Evolutionary conservation across 495 filamentous ascomycete species (phyloP).

Genomic region (Choiromyces venosus): DNA sequence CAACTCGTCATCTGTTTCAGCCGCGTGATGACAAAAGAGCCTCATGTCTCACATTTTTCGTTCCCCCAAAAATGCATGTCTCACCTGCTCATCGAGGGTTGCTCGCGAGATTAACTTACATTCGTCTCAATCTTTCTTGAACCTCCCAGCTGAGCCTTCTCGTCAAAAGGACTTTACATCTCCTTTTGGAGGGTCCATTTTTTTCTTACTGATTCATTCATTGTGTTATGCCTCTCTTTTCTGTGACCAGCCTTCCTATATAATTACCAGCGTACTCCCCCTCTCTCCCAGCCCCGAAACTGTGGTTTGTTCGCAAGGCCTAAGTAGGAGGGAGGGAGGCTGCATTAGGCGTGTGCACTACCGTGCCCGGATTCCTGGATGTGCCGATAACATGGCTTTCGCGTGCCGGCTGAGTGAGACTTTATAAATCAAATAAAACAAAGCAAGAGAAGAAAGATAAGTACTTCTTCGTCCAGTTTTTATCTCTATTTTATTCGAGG

Average conservation of each 20-base stretch:
- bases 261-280: not conserved
- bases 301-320: not conserved
- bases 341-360: not conserved
- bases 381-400: constrained; percentile 19
- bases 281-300: not conserved
- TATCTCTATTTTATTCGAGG: constrained; percentile 7
- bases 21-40: not conserved
- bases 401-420: constrained; percentile 12
- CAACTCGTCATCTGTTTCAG: not conserved
- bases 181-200: not conserved
- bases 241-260: not conserved
- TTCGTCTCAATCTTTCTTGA: not conserved
- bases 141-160: not conserved
- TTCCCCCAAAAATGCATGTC: not conserved
- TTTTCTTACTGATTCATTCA: not conserved
- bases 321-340: not conserved
- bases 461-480: constrained; percentile 27
- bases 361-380: not conserved
- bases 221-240: no score
- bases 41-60: not conserved
- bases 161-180: not conserved
- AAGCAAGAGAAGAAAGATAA: constrained; percentile 23
- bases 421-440: constrained; percentile 24
- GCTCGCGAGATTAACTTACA: not conserved
- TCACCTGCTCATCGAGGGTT: not conserved